Conservation (phyloP, 352 stramenopile species). For the Globisporangium cystogenes region DNA sequence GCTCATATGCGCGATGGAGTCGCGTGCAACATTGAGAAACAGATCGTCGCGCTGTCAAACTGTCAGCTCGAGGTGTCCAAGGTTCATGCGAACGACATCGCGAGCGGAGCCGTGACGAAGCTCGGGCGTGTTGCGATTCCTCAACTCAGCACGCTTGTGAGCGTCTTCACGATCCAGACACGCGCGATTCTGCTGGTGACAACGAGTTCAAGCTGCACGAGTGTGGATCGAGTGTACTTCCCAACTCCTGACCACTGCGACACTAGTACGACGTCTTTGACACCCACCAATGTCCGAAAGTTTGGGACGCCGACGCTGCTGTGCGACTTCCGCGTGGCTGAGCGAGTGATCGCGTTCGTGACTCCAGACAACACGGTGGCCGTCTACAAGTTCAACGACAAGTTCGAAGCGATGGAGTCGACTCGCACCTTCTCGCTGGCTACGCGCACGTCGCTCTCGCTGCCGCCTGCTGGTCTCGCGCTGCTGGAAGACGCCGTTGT, state of each 20-base stretch:
- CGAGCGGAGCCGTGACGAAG: neutral
- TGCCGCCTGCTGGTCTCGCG: slow-evolving; percentile 9
- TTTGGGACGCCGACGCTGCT: slow-evolving; percentile 6
- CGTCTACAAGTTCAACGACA: slow-evolving; percentile 16
- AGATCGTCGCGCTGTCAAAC: neutral
- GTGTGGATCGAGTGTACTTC: slow-evolving; percentile 12
- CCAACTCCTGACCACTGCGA: neutral
- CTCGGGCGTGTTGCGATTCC: slow-evolving; percentile 5
- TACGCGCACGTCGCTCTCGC: slow-evolving; percentile 13
- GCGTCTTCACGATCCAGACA: slow-evolving; percentile 9
- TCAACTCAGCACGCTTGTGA: slow-evolving; percentile 2
- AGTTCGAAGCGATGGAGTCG: slow-evolving; percentile 11
- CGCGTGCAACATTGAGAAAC: neutral
- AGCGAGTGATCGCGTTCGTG: slow-evolving; percentile 8
- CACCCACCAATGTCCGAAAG: too few species aligned
- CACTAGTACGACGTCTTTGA: neutral
- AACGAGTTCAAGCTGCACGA: neutral
- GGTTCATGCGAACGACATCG: neutral
- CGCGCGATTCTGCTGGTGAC: slow-evolving; percentile 6
- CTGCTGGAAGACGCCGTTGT: slow-evolving; percentile 20
- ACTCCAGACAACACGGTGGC: neutral
- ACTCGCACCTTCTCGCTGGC: slow-evolving; percentile 8
- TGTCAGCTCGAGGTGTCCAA: slow-evolving; percentile 9
- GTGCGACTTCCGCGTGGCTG: slow-evolving; percentile 3
- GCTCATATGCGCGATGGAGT: neutral